Evolutionary conservation across 208 protist genomes (phyloP), one percentile per base, ranked within the genome.

Genomic region (Acanthamoeba healyi): DNA sequence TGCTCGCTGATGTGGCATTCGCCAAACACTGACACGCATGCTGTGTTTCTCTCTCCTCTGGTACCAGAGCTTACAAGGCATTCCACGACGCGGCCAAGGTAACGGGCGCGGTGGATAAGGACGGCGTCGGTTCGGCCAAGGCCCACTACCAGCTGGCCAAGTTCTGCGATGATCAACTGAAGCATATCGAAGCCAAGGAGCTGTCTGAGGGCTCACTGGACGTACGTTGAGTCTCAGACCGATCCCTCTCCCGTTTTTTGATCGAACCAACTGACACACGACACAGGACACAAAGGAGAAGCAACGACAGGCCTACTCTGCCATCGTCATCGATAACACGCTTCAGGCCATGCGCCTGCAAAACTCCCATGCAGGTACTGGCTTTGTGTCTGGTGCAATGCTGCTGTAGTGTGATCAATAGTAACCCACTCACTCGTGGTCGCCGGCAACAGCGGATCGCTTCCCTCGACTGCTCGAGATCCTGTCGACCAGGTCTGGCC

Each of bases 381-480:
- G 15, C 24, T 34, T 1, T 58, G 0, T 26, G 1, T 22, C 6
- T 58, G 1, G 1, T 22, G 51, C 51, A 7, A 1, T 56, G n/a
- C 15, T 56, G 15, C 12, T 22, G 1, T 56, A 26, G 51, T 17
- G 38, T 81, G 12, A 81, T 44, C 72, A 22, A 3, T n/a, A 15
- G 17, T 51, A n/a, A n/a, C n/a, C n/a, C 19, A 40, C 58, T 19
- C 6, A 26, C 6, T 5, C 0, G 54, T 58, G 19, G 19, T 26
- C 19, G 0, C 54, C 19, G n/a, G 19, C 54, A 26, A 58, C 54
- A 32, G 81, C 67, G 32, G 96, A 96, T 42, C 90, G 94, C 49
- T 97, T 98, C 92, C 96, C 97, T 54, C 74, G 96, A 77, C 14
- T 98, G 51, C 94, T 98, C 49, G 97, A 98, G 51, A 61, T 97